Evolutionary conservation across 2,329 filamentous ascomycete genomes (phyloP).

Genomic region (Aschersonia sp.): DNA sequence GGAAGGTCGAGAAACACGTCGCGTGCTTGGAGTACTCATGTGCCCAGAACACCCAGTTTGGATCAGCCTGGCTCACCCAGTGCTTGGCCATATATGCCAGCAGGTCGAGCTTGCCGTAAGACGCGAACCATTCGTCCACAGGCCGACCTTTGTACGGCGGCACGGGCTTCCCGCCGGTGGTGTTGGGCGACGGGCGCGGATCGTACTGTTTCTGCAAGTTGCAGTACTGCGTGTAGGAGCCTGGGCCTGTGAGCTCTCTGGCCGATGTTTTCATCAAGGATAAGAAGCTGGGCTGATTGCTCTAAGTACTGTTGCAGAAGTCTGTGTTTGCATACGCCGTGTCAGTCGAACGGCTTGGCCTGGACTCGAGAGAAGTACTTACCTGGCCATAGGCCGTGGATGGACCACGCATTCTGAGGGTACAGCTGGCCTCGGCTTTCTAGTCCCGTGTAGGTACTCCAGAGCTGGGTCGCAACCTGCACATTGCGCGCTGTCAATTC

Average conservation of each 20-base stretch:
- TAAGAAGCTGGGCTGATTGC: no score
- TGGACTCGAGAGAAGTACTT: slow-evolving; percentile 2
- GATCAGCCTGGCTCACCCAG: slow-evolving; percentile 44
- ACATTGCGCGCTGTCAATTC: no score
- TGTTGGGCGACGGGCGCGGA: slow-evolving; percentile 45
- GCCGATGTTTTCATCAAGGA: no score
- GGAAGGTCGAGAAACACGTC: slow-evolving; percentile 54
- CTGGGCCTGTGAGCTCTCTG: slow-evolving; percentile 12
- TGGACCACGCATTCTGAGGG: slow-evolving; percentile 40
- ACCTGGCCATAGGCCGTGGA: slow-evolving; percentile 45
- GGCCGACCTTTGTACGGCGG: slow-evolving; percentile 41
- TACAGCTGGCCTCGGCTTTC: slow-evolving; percentile 43
- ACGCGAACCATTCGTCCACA: slow-evolving; percentile 43
- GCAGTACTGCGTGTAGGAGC: slow-evolving; percentile 53
- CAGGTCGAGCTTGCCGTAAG: slow-evolving; percentile 43
- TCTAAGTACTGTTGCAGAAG: slow-evolving; percentile 25
- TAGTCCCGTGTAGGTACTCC: slow-evolving; percentile 48
- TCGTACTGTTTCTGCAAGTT: slow-evolving; percentile 52
- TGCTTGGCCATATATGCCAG: slow-evolving; percentile 50
- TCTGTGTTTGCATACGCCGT: slow-evolving; percentile 11
- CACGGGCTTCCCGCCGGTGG: slow-evolving; percentile 41
- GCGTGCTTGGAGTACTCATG: slow-evolving; percentile 57
- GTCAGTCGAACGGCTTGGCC: no score
- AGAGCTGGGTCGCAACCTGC: slow-evolving; percentile 46
- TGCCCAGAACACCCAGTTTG: slow-evolving; percentile 47